A percentile compares a stretch with the other conserved stretches of the same genome.
Conservation (phyloP, 352 stramenopile genomes). For the Globisporangium solare region DNA sequence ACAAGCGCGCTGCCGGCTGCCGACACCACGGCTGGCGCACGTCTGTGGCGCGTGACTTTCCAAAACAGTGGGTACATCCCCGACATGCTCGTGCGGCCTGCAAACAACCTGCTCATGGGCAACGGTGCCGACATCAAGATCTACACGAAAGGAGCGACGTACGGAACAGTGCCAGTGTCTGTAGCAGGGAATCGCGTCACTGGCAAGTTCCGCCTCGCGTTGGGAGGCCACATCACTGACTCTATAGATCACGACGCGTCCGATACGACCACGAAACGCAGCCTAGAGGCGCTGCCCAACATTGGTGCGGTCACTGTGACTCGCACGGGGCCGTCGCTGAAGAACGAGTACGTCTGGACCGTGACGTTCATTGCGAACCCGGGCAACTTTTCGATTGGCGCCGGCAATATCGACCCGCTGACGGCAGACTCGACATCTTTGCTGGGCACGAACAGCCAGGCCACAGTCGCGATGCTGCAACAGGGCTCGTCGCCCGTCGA, state of each 20-base stretch:
- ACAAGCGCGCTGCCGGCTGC: slow-evolving; percentile 30
- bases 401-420: slow-evolving; percentile 55
- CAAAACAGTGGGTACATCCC: slow-evolving; percentile 88
- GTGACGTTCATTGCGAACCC: slow-evolving; percentile 93
- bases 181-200: slow-evolving; percentile 85
- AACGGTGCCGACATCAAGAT: slow-evolving; percentile 82
- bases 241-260: slow-evolving; percentile 91
- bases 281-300: slow-evolving; percentile 91
- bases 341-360: slow-evolving; percentile 91
- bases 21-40: slow-evolving; percentile 34
- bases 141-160: slow-evolving; percentile 60
- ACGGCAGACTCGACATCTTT: slow-evolving; percentile 35
- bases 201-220: slow-evolving; percentile 84
- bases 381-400: slow-evolving; percentile 87
- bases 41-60: slow-evolving; percentile 91
- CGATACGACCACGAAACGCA: slow-evolving; percentile 88
- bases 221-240: slow-evolving; percentile 86
- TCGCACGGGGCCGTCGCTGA: slow-evolving; percentile 76
- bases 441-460: slow-evolving; percentile 38
- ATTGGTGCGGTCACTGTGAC: slow-evolving; percentile 87
- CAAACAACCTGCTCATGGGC: slow-evolving; percentile 81
- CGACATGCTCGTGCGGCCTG: slow-evolving; percentile 64
- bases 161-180: slow-evolving; percentile 38
- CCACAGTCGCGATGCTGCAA: slow-evolving; percentile 25
- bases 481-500: slow-evolving; percentile 57